A percentile compares a stretch with the other conserved stretches of the same genome.
Conservation (phyloP, 768 basidiomycete species). For the Cystobasidium ongulense region DNA sequence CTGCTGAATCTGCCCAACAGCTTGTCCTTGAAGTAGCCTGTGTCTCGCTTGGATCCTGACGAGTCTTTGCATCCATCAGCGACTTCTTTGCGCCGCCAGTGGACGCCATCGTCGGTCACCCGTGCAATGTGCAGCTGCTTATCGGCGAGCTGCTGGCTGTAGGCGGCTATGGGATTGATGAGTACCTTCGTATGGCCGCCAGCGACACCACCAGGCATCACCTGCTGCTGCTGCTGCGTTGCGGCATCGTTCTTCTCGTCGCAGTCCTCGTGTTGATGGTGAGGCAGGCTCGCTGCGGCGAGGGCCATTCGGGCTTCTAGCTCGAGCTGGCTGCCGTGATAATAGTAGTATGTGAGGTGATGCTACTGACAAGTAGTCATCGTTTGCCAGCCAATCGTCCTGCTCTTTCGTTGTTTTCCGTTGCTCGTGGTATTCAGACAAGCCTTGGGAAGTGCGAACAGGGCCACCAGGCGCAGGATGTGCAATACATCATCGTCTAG, state of each 20-base stretch:
- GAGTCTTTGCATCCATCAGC: background rate
- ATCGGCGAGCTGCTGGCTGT: conserved; percentile 18
- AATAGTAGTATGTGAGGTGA: background rate
- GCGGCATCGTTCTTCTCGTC: background rate
- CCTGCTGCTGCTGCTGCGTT: background rate
- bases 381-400: background rate
- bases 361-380: background rate
- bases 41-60: background rate
- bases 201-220: background rate
- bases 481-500: no score
- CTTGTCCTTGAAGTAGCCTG: background rate
- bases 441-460: no score
- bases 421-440: no score
- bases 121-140: background rate
- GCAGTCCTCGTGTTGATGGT: background rate
- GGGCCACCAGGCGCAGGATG: no score
- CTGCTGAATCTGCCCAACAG: background rate
- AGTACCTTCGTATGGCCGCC: background rate
- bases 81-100: background rate
- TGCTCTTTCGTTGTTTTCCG: no score
- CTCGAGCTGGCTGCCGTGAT: background rate
- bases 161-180: conserved; percentile 21
- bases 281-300: background rate
- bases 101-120: background rate
- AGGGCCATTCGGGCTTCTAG: background rate